phyloP scores from a whole-genome alignment of 2,329 filamentous ascomycete genomes.

The Penicillium brevicompactum region DNA sequence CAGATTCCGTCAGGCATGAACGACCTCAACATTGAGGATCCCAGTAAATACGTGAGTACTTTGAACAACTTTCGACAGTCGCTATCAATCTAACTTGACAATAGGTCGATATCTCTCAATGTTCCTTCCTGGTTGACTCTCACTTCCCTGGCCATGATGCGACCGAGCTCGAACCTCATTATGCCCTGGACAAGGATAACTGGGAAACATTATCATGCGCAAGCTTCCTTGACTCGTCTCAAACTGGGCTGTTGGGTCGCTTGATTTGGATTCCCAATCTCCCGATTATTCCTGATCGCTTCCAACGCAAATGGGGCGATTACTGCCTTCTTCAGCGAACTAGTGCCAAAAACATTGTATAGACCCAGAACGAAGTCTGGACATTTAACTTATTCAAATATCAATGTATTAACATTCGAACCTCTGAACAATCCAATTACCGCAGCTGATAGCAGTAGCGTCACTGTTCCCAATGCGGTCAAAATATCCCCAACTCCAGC shows the following conservation, averaged over 20 bases:
- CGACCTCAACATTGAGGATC: slow-evolving; percentile 83
- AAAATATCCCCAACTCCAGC: slow-evolving; percentile 35
- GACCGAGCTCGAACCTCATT: slow-evolving; percentile 77
- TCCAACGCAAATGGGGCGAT: slow-evolving; percentile 77
- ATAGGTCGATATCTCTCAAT: slow-evolving; percentile 69
- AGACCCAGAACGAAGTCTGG: not conserved
- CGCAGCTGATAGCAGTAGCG: not conserved
- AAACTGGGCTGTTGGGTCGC: slow-evolving; percentile 72
- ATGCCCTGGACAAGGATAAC: slow-evolving; percentile 68
- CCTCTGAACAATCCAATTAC: not conserved
- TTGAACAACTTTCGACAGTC: not conserved
- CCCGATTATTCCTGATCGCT: slow-evolving; percentile 67
- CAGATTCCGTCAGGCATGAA: slow-evolving; percentile 83
- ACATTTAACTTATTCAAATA: not conserved
- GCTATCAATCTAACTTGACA: slow-evolving; percentile 15
- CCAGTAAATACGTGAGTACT: slow-evolving; percentile 74
- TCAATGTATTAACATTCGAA: too few relatives aligned
- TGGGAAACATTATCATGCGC: slow-evolving; percentile 80
- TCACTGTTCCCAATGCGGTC: slow-evolving; percentile 37
- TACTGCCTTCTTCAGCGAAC: slow-evolving; percentile 77
- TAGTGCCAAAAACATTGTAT: slow-evolving; percentile 5
- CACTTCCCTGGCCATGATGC: slow-evolving; percentile 65
- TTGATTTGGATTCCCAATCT: slow-evolving; percentile 80
- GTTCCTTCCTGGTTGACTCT: slow-evolving; percentile 85
- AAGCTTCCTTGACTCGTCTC: slow-evolving; percentile 76